Percentiles rank a stretch among this genome's conserved stretches.
Conservation (phyloP, 2,329 filamentous ascomycete species). For the Esteya vermicola region DNA sequence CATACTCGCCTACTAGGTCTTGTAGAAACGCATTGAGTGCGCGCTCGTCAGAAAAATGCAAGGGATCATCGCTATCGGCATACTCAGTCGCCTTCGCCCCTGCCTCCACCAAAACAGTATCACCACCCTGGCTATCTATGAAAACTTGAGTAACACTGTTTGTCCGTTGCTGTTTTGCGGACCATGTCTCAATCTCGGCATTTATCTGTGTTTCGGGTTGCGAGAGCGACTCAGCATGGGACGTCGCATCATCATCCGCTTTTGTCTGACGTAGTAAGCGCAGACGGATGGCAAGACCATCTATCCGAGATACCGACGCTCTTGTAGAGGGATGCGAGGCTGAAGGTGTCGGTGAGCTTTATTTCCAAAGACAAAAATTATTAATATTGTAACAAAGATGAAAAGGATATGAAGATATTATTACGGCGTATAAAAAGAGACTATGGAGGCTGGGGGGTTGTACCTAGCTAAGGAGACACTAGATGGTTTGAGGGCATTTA, state of each 20-base stretch:
- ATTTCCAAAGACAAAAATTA: not conserved
- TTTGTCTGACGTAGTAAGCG: slow-evolving; percentile 30
- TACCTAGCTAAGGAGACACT: slow-evolving; percentile 19
- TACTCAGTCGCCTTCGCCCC: slow-evolving; percentile 11
- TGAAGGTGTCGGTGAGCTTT: too few relatives aligned
- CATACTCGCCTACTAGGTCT: slow-evolving; percentile 18
- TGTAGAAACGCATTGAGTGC: slow-evolving; percentile 37
- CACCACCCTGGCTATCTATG: too few relatives aligned
- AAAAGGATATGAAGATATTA: not conserved
- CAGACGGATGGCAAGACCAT: slow-evolving; percentile 35
- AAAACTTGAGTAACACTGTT: too few relatives aligned
- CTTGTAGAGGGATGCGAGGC: too few relatives aligned
- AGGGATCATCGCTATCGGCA: slow-evolving; percentile 22
- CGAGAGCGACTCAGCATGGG: not conserved
- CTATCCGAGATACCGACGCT: slow-evolving; percentile 28
- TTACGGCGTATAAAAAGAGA: not conserved
- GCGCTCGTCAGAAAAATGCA: slow-evolving; percentile 34
- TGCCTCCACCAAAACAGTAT: too few relatives aligned
- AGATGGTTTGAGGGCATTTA: slow-evolving; percentile 35
- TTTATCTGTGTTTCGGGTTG: not conserved
- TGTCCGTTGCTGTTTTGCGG: too few relatives aligned
- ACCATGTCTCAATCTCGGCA: too few relatives aligned
- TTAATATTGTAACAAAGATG: not conserved
- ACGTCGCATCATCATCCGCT: not conserved
- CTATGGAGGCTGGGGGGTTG: slow-evolving; percentile 11